Evolutionary conservation across 2,329 filamentous ascomycete genomes (phyloP).

Genomic region (Clonostachys sp.): DNA sequence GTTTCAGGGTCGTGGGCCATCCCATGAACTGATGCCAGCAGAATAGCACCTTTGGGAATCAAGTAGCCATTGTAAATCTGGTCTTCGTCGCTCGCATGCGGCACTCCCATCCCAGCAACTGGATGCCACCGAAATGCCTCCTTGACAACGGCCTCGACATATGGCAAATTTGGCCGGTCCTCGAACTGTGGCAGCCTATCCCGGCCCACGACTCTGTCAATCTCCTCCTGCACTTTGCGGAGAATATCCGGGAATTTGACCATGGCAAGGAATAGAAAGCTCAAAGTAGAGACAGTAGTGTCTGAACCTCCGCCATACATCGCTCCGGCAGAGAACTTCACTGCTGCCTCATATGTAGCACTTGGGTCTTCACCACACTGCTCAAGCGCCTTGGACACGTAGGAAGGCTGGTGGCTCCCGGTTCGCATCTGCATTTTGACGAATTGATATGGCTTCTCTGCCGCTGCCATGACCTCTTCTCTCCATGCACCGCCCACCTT

Average conservation of each 20-base stretch:
- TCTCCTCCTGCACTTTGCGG: slow-evolving; percentile 13
- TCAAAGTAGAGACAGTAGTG: slow-evolving; percentile 11
- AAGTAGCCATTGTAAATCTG: slow-evolving; percentile 13
- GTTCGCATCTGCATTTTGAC: slow-evolving; percentile 8
- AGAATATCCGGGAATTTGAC: slow-evolving; percentile 12
- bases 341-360: slow-evolving; percentile 4
- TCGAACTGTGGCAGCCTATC: slow-evolving; percentile 14
- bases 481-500: slow-evolving; percentile 11
- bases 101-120: slow-evolving; percentile 22
- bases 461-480: slow-evolving; percentile 5
- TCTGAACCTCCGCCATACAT: slow-evolving; percentile 12
- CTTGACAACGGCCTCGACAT: slow-evolving; percentile 18
- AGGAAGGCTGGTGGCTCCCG: slow-evolving; percentile 1
- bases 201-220: slow-evolving; percentile 17
- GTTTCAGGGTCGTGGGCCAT: slow-evolving; percentile 2
- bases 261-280: slow-evolving; percentile 14
- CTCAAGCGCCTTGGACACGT: slow-evolving; percentile 1
- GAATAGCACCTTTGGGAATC: slow-evolving; percentile 17
- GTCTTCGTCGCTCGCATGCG: slow-evolving; percentile 24
- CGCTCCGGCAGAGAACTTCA: slow-evolving; percentile 6
- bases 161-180: slow-evolving; percentile 17
- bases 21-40: slow-evolving; percentile 14
- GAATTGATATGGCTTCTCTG: slow-evolving; percentile 11
- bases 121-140: slow-evolving; percentile 16
- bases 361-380: not conserved